These are phyloP conservation scores for Cryptococcus amylolentus DNA, from an alignment of 1,284 basidiomycete genomes.

Conservation along the genomic window DNA sequence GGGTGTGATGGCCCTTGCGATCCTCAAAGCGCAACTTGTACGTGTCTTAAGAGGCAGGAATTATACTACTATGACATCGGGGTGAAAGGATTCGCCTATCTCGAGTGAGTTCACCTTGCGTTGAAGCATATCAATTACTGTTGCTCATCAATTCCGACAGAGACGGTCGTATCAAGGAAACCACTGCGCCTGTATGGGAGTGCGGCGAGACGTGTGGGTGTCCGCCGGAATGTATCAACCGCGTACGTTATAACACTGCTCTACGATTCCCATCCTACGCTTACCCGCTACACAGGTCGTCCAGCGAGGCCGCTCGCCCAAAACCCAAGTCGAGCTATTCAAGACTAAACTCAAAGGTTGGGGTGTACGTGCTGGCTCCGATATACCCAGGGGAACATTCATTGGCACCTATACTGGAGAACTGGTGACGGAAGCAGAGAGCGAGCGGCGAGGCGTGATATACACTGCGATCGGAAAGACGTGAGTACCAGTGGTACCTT, in stretches of 20 bases:
- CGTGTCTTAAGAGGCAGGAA: conserved; percentile 62
- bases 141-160: conserved; percentile 8
- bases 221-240: conserved; percentile 71
- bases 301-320: conserved; percentile 67
- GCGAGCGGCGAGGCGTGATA: conserved; percentile 61
- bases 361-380: conserved; percentile 67
- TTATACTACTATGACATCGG: conserved; percentile 47
- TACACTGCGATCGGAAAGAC: conserved; percentile 76
- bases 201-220: conserved; percentile 80
- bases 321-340: conserved; percentile 66
- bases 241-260: conserved; percentile 20
- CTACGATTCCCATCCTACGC: not conserved
- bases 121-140: not conserved
- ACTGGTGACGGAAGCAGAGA: conserved; percentile 64
- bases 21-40: conserved; percentile 63
- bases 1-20: conserved; percentile 69
- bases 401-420: conserved; percentile 84
- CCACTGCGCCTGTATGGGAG: conserved; percentile 71
- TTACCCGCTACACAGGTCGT: conserved; percentile 60
- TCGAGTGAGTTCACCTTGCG: conserved; percentile 12
- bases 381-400: conserved; percentile 67
- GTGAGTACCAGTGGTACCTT: conserved; percentile 18
- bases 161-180: conserved; percentile 56
- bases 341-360: conserved; percentile 63
- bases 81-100: conserved; percentile 63